Conservation (phyloP, 2,329 filamentous ascomycete species). For the Ophiostoma fasciatum region DNA sequence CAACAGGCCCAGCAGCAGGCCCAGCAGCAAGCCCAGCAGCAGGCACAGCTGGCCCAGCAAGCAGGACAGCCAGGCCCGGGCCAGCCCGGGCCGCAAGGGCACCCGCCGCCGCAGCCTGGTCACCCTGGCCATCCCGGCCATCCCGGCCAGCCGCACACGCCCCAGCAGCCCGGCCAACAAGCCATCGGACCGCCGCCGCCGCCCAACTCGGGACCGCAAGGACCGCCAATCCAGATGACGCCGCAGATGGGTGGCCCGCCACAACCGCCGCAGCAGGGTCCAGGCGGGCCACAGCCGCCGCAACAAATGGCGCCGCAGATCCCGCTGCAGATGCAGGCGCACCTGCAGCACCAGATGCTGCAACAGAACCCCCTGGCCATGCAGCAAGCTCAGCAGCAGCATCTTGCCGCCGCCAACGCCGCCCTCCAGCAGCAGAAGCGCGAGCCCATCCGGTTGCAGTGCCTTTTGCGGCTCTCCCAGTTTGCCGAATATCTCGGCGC, state of each 20-base stretch:
- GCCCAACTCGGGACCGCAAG: constrained; percentile 12
- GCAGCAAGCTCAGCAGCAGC: constrained; percentile 23
- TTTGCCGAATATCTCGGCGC: constrained; percentile 48
- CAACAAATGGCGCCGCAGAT: constrained; percentile 29
- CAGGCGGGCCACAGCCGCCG: neutral
- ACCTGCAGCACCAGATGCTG: constrained; percentile 21
- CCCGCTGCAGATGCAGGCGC: constrained; percentile 26
- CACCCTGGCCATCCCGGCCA: constrained; percentile 6
- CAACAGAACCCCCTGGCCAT: constrained; percentile 25
- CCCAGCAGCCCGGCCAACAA: constrained; percentile 21
- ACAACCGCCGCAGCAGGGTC: too few relatives aligned
- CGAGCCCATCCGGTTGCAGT: constrained; percentile 39
- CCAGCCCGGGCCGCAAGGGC: constrained; percentile 4
- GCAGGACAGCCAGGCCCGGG: constrained; percentile 22
- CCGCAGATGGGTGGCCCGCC: too few relatives aligned
- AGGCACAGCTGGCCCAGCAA: constrained; percentile 24
- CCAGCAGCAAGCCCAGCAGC: constrained; percentile 7
- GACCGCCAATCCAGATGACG: constrained; percentile 16
- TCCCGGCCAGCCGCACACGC: constrained; percentile 14
- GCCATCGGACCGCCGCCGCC: constrained; percentile 14
- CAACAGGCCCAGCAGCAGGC: constrained; percentile 14
- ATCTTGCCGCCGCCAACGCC: constrained; percentile 22
- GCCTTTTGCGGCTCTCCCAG: constrained; percentile 43
- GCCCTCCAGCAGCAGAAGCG: constrained; percentile 32
- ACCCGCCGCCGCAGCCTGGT: constrained; percentile 8